These are phyloP conservation scores for Fusarium aywerte DNA, from an alignment of 2,329 filamentous ascomycete species.

Conservation along the genomic window DNA sequence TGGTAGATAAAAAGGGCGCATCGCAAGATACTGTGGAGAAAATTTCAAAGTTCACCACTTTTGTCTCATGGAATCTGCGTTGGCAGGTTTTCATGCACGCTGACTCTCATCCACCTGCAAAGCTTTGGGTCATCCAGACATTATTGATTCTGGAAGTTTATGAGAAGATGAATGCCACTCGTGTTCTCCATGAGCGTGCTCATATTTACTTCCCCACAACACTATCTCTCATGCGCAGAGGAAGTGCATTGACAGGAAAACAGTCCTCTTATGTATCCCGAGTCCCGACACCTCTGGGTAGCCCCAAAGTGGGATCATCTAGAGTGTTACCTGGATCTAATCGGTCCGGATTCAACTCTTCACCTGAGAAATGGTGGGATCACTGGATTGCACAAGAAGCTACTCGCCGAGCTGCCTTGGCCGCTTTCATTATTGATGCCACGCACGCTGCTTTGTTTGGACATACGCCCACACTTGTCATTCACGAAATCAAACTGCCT, in stretches of 20 bases:
- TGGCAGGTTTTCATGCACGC: conserved; percentile 48
- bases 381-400: conserved; percentile 48
- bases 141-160: conserved; percentile 45
- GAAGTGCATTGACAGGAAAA: conserved; percentile 45
- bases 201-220: conserved; percentile 48
- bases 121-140: conserved; percentile 47
- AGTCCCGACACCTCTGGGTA: conserved; percentile 40
- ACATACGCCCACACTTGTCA: conserved; percentile 45
- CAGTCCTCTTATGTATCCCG: conserved; percentile 44
- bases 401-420: conserved; percentile 44
- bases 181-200: conserved; percentile 45
- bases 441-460: conserved; percentile 46
- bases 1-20: conserved; percentile 41
- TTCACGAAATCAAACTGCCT: conserved; percentile 47
- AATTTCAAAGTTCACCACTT: conserved; percentile 46
- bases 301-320: conserved; percentile 36
- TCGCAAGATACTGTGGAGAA: conserved; percentile 37
- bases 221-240: conserved; percentile 45
- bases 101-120: conserved; percentile 45
- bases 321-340: conserved; percentile 25
- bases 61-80: conserved; percentile 46
- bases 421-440: conserved; percentile 46
- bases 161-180: conserved; percentile 45
- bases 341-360: conserved; percentile 34
- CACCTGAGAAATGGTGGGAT: conserved; percentile 47